Conservation (phyloP, 768 basidiomycete species). For the Agrocybe chaxingu region DNA sequence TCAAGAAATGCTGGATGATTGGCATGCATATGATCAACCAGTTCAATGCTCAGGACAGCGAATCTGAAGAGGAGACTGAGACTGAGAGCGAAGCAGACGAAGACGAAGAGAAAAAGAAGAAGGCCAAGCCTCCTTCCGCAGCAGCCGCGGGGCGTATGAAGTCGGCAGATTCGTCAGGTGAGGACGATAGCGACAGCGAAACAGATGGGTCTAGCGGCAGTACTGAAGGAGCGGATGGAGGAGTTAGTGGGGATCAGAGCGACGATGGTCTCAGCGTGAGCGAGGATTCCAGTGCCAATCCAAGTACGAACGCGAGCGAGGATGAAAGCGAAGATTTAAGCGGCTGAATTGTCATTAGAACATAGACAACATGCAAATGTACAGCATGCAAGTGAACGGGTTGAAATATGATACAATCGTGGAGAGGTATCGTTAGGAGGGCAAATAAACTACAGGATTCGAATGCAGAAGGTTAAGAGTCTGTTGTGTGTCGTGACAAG, state of each 20-base stretch:
- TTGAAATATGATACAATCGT: too few species aligned
- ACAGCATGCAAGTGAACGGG: too few species aligned
- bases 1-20: conserved; percentile 67
- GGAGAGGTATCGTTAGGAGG: too few species aligned
- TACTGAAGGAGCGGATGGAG: conserved; percentile 17
- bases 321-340: conserved; percentile 17
- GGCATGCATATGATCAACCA: conserved; percentile 77
- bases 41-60: conserved; percentile 74
- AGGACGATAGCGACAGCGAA: conserved; percentile 15
- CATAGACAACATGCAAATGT: background rate
- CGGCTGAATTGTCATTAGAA: background rate
- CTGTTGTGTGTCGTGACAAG: conserved; percentile 2
- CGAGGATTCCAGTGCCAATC: conserved; percentile 12
- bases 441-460: too few species aligned
- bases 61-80: conserved; percentile 21
- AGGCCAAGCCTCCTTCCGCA: background rate
- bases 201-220: conserved; percentile 7
- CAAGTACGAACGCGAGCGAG: conserved; percentile 20
- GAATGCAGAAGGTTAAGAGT: background rate
- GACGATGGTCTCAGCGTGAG: conserved; percentile 18
- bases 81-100: conserved; percentile 21
- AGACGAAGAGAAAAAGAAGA: conserved; percentile 18
- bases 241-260: conserved; percentile 10
- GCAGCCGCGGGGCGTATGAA: background rate
- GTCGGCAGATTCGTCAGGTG: conserved; percentile 1